phyloP scores from a whole-genome alignment of 352 stramenopile genomes.

The Phytophthora pinifolia region DNA sequence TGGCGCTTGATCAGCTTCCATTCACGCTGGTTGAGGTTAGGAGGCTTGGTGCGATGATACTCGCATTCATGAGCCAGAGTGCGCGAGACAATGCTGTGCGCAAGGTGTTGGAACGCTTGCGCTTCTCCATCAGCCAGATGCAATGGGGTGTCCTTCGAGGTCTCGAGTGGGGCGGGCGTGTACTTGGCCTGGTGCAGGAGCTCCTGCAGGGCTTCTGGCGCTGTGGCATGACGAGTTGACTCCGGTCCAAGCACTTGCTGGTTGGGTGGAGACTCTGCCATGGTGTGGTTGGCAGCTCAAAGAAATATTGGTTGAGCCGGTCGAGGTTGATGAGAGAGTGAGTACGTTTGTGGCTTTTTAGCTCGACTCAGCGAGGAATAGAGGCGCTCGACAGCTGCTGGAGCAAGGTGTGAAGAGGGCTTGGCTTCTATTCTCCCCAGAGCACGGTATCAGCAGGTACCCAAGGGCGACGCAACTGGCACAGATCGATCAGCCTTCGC shows the following conservation, averaged over 20 bases:
- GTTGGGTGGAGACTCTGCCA: constrained; percentile 8
- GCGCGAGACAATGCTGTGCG: constrained; percentile 40
- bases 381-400: constrained; percentile 23
- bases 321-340: constrained; percentile 13
- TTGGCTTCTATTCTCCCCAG: not conserved
- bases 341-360: not conserved
- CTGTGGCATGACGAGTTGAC: constrained; percentile 16
- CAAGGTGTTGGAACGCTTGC: constrained; percentile 31
- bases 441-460: constrained; percentile 10
- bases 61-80: constrained; percentile 53
- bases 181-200: constrained; percentile 20
- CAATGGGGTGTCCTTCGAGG: constrained; percentile 8
- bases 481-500: constrained; percentile 16
- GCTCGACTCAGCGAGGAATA: too few species aligned
- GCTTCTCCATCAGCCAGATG: constrained; percentile 32
- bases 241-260: constrained; percentile 7
- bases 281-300: constrained; percentile 5
- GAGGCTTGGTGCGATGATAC: constrained; percentile 25
- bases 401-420: not conserved
- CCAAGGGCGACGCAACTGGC: constrained; percentile 9
- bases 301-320: constrained; percentile 8
- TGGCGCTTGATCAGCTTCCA: constrained; percentile 44
- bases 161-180: not conserved
- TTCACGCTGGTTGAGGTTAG: constrained; percentile 16
- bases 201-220: constrained; percentile 22